Evolutionary conservation across 1,284 basidiomycete genomes (phyloP).

Genomic region (Heimioporus retisporus): DNA sequence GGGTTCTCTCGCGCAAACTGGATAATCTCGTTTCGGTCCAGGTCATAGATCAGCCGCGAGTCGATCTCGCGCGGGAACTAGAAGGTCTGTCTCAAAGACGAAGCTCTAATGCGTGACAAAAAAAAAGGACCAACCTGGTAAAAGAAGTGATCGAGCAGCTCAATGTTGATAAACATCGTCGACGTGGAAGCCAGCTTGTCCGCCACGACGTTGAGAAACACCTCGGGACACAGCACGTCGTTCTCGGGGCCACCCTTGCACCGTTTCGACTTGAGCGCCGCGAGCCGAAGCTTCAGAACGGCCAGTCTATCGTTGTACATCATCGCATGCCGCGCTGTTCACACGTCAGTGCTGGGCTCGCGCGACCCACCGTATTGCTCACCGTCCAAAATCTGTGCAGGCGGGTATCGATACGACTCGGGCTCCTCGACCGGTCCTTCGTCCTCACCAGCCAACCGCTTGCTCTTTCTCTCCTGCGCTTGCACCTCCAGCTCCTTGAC

Average conservation of each 20-base stretch:
- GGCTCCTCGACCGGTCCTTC: slow-evolving; percentile 56
- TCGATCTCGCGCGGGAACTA: slow-evolving; percentile 99
- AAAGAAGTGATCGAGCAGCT: slow-evolving; percentile 98
- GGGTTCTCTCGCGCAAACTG: slow-evolving; percentile 98
- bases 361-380: slow-evolving; percentile 19
- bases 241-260: slow-evolving; percentile 90
- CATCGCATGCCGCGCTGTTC: slow-evolving; percentile 89
- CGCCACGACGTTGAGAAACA: slow-evolving; percentile 96
- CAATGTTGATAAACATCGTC: slow-evolving; percentile 99
- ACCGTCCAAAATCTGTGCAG: slow-evolving; percentile 93
- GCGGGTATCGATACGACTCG: slow-evolving; percentile 91
- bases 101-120: background rate
- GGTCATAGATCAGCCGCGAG: slow-evolving; percentile 92
- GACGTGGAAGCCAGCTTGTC: slow-evolving; percentile 98
- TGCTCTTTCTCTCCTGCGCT: slow-evolving; percentile 76
- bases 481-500: slow-evolving; percentile 88
- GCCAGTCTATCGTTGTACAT: slow-evolving; percentile 86
- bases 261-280: slow-evolving; percentile 88
- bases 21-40: slow-evolving; percentile 88
- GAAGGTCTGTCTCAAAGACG: slow-evolving; percentile 7
- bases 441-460: slow-evolving; percentile 50
- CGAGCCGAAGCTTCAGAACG: slow-evolving; percentile 87
- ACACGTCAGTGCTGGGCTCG: slow-evolving; percentile 11
- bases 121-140: slow-evolving; percentile 75
- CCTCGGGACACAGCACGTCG: slow-evolving; percentile 95